Evolutionary conservation across 2,329 filamentous ascomycete species (phyloP).

Genomic region (Colletotrichum euphorbiae): DNA sequence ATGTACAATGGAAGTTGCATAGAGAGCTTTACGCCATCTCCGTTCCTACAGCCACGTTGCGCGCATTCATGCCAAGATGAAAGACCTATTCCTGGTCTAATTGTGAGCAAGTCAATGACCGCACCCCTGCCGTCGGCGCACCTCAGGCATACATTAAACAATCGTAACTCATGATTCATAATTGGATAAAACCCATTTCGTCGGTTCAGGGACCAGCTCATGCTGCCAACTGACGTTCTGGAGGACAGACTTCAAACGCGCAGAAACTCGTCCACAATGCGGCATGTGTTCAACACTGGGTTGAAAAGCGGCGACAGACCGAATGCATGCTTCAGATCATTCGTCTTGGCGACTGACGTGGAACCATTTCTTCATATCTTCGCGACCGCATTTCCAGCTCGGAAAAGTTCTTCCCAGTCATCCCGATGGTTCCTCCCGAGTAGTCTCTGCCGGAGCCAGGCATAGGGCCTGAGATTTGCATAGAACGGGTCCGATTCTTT

Average conservation of each 20-base stretch:
- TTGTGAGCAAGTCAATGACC: not conserved
- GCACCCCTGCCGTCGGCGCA: no score
- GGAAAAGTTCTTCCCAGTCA: slow-evolving; percentile 47
- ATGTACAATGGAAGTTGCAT: slow-evolving; percentile 36
- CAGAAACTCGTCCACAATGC: no score
- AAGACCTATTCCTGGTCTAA: slow-evolving; percentile 8
- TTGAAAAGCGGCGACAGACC: no score
- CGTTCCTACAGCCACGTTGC: not conserved
- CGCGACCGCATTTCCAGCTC: slow-evolving; percentile 64
- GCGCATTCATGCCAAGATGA: not conserved
- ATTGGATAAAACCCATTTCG: no score
- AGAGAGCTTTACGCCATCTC: slow-evolving; percentile 21
- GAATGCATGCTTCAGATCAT: slow-evolving; percentile 49
- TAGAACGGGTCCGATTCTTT: slow-evolving; percentile 45
- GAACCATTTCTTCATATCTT: slow-evolving; percentile 69
- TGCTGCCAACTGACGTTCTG: not conserved
- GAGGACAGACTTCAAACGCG: no score
- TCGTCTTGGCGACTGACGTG: slow-evolving; percentile 60
- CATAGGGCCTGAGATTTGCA: slow-evolving; percentile 65
- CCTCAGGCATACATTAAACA: slow-evolving; percentile 4
- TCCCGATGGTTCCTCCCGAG: slow-evolving; percentile 25
- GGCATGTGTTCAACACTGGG: not conserved
- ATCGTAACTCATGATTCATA: slow-evolving; percentile 35
- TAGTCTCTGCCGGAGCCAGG: slow-evolving; percentile 56
- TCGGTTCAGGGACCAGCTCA: no score